Evolutionary conservation across 2,329 filamentous ascomycete genomes (phyloP).

Genomic region (Tolypocladium pustulatum): DNA sequence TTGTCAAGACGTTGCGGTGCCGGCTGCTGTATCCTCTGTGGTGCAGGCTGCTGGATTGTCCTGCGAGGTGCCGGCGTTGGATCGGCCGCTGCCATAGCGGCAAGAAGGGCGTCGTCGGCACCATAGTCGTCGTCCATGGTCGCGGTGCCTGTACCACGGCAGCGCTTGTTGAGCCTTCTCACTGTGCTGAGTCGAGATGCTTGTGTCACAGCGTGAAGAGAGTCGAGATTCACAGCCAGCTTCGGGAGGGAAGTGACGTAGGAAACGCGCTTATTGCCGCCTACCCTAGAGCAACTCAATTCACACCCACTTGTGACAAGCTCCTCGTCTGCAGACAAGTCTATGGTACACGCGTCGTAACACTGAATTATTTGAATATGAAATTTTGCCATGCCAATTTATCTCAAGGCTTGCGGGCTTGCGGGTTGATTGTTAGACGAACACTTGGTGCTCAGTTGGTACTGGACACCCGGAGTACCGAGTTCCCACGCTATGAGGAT

Average conservation of each 20-base stretch:
- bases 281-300: neutral
- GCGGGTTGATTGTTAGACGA: neutral
- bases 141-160: neutral
- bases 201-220: neutral
- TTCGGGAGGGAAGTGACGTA: neutral
- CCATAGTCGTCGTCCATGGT: conserved; percentile 47
- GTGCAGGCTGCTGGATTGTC: conserved; percentile 26
- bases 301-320: neutral
- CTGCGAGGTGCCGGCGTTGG: conserved; percentile 14
- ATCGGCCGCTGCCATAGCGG: conserved; percentile 42
- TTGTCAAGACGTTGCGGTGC: conserved; percentile 47
- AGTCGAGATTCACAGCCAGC: neutral
- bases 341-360: neutral
- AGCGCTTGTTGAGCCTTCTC: neutral
- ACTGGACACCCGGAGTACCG: neutral
- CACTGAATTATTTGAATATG: neutral
- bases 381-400: neutral
- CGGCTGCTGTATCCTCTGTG: conserved; percentile 34
- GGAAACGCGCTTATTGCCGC: neutral
- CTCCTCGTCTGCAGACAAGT: no score
- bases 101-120: conserved; percentile 45
- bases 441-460: neutral
- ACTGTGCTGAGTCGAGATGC: neutral
- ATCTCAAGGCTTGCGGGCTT: neutral
- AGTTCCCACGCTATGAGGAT: no score